Percentiles rank a stretch among this genome's conserved stretches.
These are phyloP conservation scores for Cutaneotrichosporon mucoides DNA, from an alignment of 1,284 basidiomycete species.

Conservation along the genomic window DNA sequence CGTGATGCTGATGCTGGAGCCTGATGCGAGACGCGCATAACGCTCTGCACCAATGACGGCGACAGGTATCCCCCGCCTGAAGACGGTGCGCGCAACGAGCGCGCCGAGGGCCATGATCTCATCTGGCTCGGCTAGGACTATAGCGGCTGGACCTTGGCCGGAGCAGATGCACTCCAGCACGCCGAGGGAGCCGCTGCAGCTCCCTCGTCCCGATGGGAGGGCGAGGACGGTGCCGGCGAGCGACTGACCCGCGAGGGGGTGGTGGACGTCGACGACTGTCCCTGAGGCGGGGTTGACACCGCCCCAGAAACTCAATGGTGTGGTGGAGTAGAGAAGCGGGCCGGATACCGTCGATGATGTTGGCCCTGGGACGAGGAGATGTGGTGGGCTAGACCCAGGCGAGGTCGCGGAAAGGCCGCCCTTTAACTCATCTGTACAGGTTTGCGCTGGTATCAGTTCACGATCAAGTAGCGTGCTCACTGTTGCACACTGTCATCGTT, in stretches of 20 bases:
- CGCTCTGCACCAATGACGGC: neutral
- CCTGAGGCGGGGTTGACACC: slow-evolving; percentile 7
- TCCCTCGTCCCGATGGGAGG: slow-evolving; percentile 11
- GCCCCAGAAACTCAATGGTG: slow-evolving; percentile 11
- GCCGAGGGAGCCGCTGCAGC: slow-evolving; percentile 13
- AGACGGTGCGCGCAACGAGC: slow-evolving; percentile 6
- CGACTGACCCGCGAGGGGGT: slow-evolving; percentile 2
- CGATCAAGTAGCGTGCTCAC: neutral
- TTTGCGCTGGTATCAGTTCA: neutral
- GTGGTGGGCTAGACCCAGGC: neutral
- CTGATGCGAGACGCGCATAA: neutral
- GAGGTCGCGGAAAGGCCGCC: too few species aligned
- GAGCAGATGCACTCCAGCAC: slow-evolving; percentile 8
- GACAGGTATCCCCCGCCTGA: slow-evolving; percentile 1
- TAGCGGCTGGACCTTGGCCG: slow-evolving; percentile 2
- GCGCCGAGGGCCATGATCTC: slow-evolving; percentile 13
- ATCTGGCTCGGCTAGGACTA: slow-evolving; percentile 5
- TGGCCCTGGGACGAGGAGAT: slow-evolving; percentile 8
- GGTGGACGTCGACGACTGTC: slow-evolving; percentile 9
- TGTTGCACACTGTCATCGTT: neutral
- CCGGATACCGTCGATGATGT: neutral
- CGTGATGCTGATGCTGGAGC: neutral
- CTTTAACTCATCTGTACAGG: neutral
- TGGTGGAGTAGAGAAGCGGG: slow-evolving; percentile 4
- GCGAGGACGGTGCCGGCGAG: slow-evolving; percentile 8